Evolutionary conservation across 805 yeast genomes (phyloP).

Genomic region (Candida railenensis): DNA sequence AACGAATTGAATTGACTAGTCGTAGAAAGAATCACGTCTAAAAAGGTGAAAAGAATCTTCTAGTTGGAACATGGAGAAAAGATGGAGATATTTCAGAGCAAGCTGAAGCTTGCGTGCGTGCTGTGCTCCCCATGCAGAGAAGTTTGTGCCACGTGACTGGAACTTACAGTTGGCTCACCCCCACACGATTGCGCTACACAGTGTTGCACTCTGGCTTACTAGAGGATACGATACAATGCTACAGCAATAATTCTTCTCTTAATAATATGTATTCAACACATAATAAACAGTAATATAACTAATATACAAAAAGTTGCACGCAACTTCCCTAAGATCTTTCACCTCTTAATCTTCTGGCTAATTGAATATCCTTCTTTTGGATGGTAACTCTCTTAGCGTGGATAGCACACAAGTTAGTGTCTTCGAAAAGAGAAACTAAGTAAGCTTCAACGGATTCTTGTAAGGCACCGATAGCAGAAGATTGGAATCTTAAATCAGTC

Average conservation of each 20-base stretch:
- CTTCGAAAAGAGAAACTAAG: conserved; percentile 47
- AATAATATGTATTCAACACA: conserved; percentile 7
- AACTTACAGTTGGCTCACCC: too few species aligned
- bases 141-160: too few species aligned
- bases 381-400: conserved; percentile 50
- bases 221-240: too few species aligned
- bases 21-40: neutral
- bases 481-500: conserved; percentile 47
- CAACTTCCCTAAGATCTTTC: conserved; percentile 39
- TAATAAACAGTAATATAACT: conserved; percentile 10
- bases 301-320: conserved; percentile 15
- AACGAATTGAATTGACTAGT: conserved; percentile 1
- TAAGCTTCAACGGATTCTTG: conserved; percentile 49
- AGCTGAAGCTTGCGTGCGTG: too few species aligned
- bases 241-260: neutral
- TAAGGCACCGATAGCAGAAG: conserved; percentile 47
- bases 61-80: neutral
- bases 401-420: conserved; percentile 49
- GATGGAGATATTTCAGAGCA: too few species aligned
- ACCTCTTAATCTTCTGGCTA: conserved; percentile 51
- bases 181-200: too few species aligned
- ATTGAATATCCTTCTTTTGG: conserved; percentile 48
- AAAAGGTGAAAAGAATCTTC: neutral
- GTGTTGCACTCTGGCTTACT: too few species aligned
- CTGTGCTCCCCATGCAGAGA: too few species aligned